Evolutionary conservation across 345 rosid species (phyloP), one percentile per base, ranked within the genome.

Genomic region (Turnera subulata): DNA sequence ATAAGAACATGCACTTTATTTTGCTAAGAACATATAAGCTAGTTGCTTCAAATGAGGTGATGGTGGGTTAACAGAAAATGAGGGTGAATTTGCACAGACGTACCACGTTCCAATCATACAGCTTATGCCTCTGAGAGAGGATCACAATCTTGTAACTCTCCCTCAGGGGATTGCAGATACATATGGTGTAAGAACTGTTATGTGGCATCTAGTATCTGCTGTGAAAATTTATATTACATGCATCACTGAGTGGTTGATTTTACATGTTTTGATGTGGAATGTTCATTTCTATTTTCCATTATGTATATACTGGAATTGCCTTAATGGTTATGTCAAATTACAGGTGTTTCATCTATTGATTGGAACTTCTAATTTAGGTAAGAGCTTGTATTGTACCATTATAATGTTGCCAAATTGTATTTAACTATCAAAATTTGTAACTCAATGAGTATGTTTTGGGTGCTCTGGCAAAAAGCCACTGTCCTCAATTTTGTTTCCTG

Each of bases 311-410:
- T 60, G 45, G 35, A 65, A 52, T 38, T 26, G 43, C 38, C 55
- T 50, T 62, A 63, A 63, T 56, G 50, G 52, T 37, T 46, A 17
- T 67, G 55, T 55, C 43, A 45, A 59, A 58, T 74, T 56, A 24
- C 89, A 84, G 89, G 89, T 84, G 56, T 78, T 84, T 64, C 84
- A 84, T 71, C 26, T 84, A 29, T 65, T 84, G 70, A 75, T 81
- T 64, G 89, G 84, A 58, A 68, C 75, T 64, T 78, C 84, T 25
- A 78, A 77, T 73, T 33, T 76, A 55, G 84, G 86, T 84, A 76
- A 70, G 74, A 38, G 40, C 39, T 35, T 40, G 18, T 45, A 60
- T 16, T 45, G 25, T 44, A 42, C 45, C 54, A 58, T 47, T 37
- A 29, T 59, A 6, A 46, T 18, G 4, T 42, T 72, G 50, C 24